A percentile compares a stretch with the other conserved stretches of the same genome.
Conservation (phyloP, 805 yeast species). For the Scheffersomyces stipitis region DNA sequence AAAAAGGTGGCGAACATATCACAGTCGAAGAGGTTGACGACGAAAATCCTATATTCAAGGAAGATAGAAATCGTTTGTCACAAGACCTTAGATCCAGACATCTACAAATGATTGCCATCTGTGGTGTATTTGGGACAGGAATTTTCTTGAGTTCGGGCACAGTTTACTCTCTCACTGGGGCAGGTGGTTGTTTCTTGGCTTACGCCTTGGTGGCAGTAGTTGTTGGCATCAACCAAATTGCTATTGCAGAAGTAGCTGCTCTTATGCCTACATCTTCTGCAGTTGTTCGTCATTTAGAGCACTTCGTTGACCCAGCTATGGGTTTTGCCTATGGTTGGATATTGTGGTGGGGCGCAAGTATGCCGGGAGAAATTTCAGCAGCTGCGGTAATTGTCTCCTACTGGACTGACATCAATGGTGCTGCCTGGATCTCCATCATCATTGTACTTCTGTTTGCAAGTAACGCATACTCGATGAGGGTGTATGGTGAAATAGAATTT, state of each 20-base stretch:
- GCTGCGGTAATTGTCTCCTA: constrained; percentile 47
- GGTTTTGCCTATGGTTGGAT: constrained; percentile 51
- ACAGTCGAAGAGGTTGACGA: not conserved
- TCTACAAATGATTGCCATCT: constrained; percentile 20
- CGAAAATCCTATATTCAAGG: not conserved
- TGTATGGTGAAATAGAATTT: constrained; percentile 31
- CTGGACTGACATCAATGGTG: constrained; percentile 46
- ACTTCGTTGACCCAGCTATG: constrained; percentile 43
- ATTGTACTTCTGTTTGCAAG: constrained; percentile 31
- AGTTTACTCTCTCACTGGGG: constrained; percentile 35
- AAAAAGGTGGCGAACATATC: not conserved
- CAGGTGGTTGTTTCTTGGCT: constrained; percentile 45
- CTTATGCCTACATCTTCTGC: constrained; percentile 40
- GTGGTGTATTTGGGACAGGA: constrained; percentile 46
- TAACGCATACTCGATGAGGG: constrained; percentile 41
- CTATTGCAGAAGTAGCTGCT: constrained; percentile 38
- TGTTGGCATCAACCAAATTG: constrained; percentile 40
- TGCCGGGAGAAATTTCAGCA: constrained; percentile 47
- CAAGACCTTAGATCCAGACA: constrained; percentile 4
- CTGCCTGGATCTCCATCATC: constrained; percentile 45
- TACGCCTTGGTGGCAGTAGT: constrained; percentile 46
- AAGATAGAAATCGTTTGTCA: not conserved
- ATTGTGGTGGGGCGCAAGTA: constrained; percentile 29
- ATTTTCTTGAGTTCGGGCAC: constrained; percentile 56
- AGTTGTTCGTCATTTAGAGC: constrained; percentile 34